phyloP scores from a whole-genome alignment of 805 yeast genomes.

The Candida incommunis region DNA sequence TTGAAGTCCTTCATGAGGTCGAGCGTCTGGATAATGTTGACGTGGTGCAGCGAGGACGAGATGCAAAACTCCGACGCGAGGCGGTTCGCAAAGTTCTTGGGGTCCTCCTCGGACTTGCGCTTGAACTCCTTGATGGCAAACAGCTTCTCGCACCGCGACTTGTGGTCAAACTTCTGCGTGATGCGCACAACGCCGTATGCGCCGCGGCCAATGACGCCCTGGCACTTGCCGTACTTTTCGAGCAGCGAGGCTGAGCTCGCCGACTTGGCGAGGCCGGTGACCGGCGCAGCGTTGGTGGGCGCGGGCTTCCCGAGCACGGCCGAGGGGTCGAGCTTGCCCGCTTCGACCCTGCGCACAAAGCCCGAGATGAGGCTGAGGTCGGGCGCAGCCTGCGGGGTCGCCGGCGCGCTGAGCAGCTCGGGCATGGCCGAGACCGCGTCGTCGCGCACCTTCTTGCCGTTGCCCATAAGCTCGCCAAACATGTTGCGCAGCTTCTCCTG shows the following conservation, averaged over 20 bases:
- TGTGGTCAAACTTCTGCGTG: conserved; percentile 39
- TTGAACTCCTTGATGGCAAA: conserved; percentile 70
- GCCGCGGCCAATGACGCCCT: conserved; percentile 84
- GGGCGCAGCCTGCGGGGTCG: not conserved
- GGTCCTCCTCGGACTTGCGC: conserved; percentile 41
- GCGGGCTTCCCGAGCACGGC: not conserved
- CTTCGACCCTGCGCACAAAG: conserved; percentile 4
- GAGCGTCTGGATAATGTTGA: conserved; percentile 59
- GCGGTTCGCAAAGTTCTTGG: conserved; percentile 45
- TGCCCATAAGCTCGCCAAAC: conserved; percentile 46
- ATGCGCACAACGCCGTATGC: conserved; percentile 86
- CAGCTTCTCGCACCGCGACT: conserved; percentile 26
- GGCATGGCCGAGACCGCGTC: conserved; percentile 18
- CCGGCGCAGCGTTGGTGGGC: not conserved
- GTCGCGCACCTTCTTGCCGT: conserved; percentile 25
- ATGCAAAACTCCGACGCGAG: conserved; percentile 84
- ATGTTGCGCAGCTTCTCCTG: conserved; percentile 30
- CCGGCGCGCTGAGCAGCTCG: conserved; percentile 8
- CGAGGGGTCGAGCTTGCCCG: not conserved
- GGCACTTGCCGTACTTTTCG: conserved; percentile 86
- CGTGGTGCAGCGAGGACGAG: conserved; percentile 57
- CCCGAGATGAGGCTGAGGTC: conserved; percentile 12
- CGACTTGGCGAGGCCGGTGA: not conserved
- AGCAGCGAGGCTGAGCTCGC: conserved; percentile 36
- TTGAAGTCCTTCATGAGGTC: conserved; percentile 63